Conservation (phyloP, 768 basidiomycete species). For the Tremella yokohamensis region DNA sequence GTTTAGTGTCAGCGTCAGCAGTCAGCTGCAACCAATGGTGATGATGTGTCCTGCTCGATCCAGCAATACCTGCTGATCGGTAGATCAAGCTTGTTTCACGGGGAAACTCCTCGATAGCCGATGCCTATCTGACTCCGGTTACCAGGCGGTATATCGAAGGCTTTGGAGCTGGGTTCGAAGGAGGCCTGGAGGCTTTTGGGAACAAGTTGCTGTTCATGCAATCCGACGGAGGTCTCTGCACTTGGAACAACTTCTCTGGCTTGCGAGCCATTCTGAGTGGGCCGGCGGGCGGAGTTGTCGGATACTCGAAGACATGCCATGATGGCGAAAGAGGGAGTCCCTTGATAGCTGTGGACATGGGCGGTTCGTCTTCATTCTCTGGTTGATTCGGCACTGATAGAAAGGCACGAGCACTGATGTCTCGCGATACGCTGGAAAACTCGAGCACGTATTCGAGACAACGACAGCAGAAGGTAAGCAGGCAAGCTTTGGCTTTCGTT, state of each 20-base stretch:
- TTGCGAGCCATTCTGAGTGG: constrained; percentile 83
- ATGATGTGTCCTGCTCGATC: constrained; percentile 8
- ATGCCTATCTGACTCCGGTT: constrained; percentile 46
- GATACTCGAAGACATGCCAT: constrained; percentile 82
- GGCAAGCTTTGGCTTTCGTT: not conserved
- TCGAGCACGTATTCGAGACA: constrained; percentile 66
- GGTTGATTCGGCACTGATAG: not conserved
- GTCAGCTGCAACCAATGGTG: constrained; percentile 51
- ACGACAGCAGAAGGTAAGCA: constrained; percentile 36
- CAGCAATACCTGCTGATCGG: constrained; percentile 1
- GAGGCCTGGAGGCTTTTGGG: constrained; percentile 23
- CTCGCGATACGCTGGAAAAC: constrained; percentile 82
- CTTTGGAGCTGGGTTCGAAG: constrained; percentile 38
- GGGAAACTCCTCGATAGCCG: constrained; percentile 37
- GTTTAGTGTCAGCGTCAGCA: constrained; percentile 80
- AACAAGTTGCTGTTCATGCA: constrained; percentile 67
- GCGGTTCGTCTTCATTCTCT: constrained; percentile 3
- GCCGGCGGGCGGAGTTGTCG: constrained; percentile 93
- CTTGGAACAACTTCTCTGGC: constrained; percentile 72
- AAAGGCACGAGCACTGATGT: constrained; percentile 84
- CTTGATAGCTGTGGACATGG: constrained; percentile 70
- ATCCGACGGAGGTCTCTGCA: constrained; percentile 61
- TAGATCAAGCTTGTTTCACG: constrained; percentile 42
- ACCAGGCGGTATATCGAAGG: constrained; percentile 35
- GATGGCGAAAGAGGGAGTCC: constrained; percentile 74